phyloP scores from a whole-genome alignment of 2,329 filamentous ascomycete species.

The Pseudogymnoascus sp. region DNA sequence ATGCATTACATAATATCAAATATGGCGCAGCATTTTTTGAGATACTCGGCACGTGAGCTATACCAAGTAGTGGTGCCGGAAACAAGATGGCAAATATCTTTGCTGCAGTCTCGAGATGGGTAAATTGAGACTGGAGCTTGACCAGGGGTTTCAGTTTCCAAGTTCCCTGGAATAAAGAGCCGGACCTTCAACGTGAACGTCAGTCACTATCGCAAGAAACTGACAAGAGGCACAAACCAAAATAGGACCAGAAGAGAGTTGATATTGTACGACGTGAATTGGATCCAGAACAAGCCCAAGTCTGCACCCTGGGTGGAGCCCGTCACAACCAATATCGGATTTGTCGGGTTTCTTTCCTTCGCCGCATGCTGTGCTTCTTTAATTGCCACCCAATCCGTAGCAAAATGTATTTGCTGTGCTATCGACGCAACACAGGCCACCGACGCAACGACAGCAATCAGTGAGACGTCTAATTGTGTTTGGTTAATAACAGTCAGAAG shows the following conservation, averaged over 20 bases:
- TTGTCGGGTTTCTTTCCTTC: not conserved
- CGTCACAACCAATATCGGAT: not conserved
- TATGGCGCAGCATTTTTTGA: not conserved
- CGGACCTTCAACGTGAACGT: not conserved
- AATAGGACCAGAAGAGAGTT: slow-evolving; percentile 12
- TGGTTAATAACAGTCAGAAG: not conserved
- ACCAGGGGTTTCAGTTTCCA: not conserved
- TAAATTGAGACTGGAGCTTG: not conserved
- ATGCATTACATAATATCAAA: not conserved
- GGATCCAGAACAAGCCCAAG: slow-evolving; percentile 12
- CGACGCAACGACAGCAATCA: not conserved
- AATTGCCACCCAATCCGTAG: not conserved
- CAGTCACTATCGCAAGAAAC: not conserved
- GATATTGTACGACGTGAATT: slow-evolving; percentile 10
- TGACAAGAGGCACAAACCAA: slow-evolving; percentile 9
- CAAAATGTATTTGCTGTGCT: slow-evolving; percentile 11
- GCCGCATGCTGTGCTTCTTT: not conserved
- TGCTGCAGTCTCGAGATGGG: not conserved
- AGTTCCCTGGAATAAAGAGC: not conserved
- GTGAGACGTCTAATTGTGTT: slow-evolving; percentile 2
- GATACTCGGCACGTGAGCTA: slow-evolving; percentile 3
- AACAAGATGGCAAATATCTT: slow-evolving; percentile 11
- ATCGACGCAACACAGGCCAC: not conserved
- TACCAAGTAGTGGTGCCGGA: slow-evolving; percentile 4
- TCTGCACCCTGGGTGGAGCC: slow-evolving; percentile 7